Base-by-base conservation (phyloP, 805 yeast species). In the Teunomyces panamensis region DNA sequence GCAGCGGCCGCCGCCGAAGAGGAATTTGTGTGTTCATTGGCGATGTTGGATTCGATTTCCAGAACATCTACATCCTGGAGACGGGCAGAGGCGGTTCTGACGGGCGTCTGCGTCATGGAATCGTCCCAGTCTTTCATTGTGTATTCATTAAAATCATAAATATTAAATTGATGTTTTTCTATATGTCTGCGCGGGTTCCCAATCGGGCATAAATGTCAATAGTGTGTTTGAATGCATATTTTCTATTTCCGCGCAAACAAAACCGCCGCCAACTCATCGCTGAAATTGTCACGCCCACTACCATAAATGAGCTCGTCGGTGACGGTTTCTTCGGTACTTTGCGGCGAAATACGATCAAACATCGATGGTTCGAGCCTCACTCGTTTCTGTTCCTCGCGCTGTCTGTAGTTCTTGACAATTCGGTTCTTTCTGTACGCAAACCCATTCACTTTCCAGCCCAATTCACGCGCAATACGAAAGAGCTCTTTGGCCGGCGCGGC, bases 371-470 rank as follows among this genome's bases (percentile, higher is more conserved):
- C 48, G 26, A 44, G 46, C 33, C 30, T 13, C 4, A 37, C 41
- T 5, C 41, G 41, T 3, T n/a, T 8, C 41, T 24, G 30, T 39
- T 61, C 67, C 13, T 54, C 53, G 24, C 49, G 49, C 11, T 53
- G 59, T 16, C 51, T 52, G 32, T 62, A 47, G 50, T 65, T 64
- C 48, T 56, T 64, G 26, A 48, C 45, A 30, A 62, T 60, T 3
- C 51, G 51, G 14, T 45, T 42, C 45, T 61, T 63, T 14, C 65
- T 58, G 47, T 69, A 70, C 8, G 55, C 59, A 33, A 63, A 58
- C 4, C 75, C 75, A 30, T 50, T 66, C 20, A 64, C 64, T 2
- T 60, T 57, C 77, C 77, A 73, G 9, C 61, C 50, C 26, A 65
- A 51, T 46, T 67, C 67, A 20, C 66, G 56, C 3, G 75, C 74